Base-by-base conservation (phyloP, 2,329 filamentous ascomycete species). In the Cryphonectria radicalis region DNA sequence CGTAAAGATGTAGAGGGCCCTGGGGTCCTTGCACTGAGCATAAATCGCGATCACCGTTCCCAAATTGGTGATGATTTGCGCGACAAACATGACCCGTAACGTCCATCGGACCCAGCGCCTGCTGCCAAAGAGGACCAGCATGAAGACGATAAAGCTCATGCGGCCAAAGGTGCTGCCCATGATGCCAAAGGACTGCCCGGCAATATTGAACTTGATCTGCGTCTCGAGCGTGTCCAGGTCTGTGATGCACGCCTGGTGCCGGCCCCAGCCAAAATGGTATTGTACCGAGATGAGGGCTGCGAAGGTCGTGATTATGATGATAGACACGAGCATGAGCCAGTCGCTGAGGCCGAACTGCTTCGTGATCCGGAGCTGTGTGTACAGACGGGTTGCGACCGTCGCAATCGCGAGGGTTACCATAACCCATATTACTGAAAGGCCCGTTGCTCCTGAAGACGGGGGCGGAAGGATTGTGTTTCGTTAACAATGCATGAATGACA, bases 281-380 rank as follows among this genome's bases (percentile, higher is more conserved):
- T 70, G 68, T 10, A 70, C 68, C 1, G 63, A 63, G 19, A 70
- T 66, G 37, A 70, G 55, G 13, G 53, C 19, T 13, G 68, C 68
- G 37, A 70, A 70, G 19, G 37, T 53, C 28, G 35, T 53, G 68
- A 70, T 62, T 53, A 66, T 42, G 17, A 42, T 28, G 37, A 70
- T 55, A 22, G 68, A 70, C 63, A 53, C 64, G 22, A 70, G 55
- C 68, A 70, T 70, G 28, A 70, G 63, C 46, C 63, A 70, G 63
- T 70, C 68, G 63, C 68, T 70, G 19, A 66, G 63, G 55, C 68
- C 68, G n/a, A 70, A 62, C 40, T 66, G 68, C 25, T 70, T 70
- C 10, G 68, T 70, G 53, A 70, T 28, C 5, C 68, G 68, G 22
- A 63, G 55, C 50, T 70, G 68, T 2, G 63, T 53, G 63, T 70